Evolutionary conservation across 108 stramenopile species (phyloP), one percentile per base, ranked within the genome.

Genomic region (Nitzschia sp.): DNA sequence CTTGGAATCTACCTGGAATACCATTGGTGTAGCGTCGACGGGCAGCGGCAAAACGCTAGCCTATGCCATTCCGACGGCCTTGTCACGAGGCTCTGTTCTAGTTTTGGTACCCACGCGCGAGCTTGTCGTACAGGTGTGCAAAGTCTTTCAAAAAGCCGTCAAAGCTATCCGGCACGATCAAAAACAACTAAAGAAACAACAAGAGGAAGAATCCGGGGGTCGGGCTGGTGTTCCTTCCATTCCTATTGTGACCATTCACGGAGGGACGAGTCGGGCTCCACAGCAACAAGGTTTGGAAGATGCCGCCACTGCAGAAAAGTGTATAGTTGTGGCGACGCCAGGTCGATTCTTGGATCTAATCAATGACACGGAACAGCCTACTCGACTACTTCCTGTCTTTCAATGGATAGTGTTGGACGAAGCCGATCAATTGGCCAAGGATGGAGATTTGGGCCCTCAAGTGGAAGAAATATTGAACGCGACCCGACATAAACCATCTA

Each of bases 101-200:
- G 82, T 95, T 9, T 57, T 95, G 26, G 91, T 89, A n/a, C 94
- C 94, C 11, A 95, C 94, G 19, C 61, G 91, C 60, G 94, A 95
- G 65, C 67, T 95, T 59, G 83, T 80, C 26, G 69, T 61, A 28
- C 94, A 95, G 70, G 90, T 90, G 4, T 68, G 72, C 13, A 76
- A 74, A 25, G 83, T 72, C 8, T 73, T 76, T 61, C 59, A 76
- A 27, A 82, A 85, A 30, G 74, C 70, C 26, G 81, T 74, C 33
- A 78, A 89, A 49, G 82, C 72, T 15, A 45, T 28, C 26, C 59
- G 51, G 34, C 2, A 1, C 1, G 19, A 42, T 2, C 78, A 77
- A 49, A 59, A 65, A 26, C 70, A 68, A 65, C 23, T n/a, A n/a
- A n/a, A n/a, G n/a, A n/a, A n/a, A n/a, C n/a, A n/a, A n/a, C n/a